Conservation (phyloP, 2,329 filamentous ascomycete genomes). For the Alternaria alternata region DNA sequence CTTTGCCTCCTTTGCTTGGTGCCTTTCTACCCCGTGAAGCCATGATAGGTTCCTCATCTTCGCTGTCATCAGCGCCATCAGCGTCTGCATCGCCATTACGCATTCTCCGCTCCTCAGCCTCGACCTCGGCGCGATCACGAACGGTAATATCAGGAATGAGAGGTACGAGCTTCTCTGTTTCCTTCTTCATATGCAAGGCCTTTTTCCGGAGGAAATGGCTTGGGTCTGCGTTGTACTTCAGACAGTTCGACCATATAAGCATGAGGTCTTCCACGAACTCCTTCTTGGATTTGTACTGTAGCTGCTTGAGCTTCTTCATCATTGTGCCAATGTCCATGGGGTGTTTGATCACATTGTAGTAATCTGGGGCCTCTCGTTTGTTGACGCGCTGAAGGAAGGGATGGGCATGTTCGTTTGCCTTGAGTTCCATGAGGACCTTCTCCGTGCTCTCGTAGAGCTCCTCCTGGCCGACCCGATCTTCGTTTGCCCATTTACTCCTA, state of each 20-base stretch:
- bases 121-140: slow-evolving; percentile 89
- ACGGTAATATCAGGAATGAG: slow-evolving; percentile 93
- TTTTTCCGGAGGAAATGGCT: slow-evolving; percentile 88
- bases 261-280: slow-evolving; percentile 95
- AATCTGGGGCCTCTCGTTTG: slow-evolving; percentile 96
- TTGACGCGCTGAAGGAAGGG: slow-evolving; percentile 94
- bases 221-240: slow-evolving; percentile 93
- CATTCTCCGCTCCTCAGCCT: slow-evolving; percentile 74
- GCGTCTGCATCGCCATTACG: slow-evolving; percentile 83
- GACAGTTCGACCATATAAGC: slow-evolving; percentile 95
- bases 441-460: slow-evolving; percentile 96
- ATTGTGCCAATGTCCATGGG: slow-evolving; percentile 98
- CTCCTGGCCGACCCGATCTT: slow-evolving; percentile 96
- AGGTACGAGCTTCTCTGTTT: slow-evolving; percentile 95
- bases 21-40: slow-evolving; percentile 92
- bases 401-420: slow-evolving; percentile 97
- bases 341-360: slow-evolving; percentile 91
- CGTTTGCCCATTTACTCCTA: slow-evolving; percentile 97
- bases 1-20: slow-evolving; percentile 77
- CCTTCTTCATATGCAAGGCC: slow-evolving; percentile 94
- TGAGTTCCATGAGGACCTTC: slow-evolving; percentile 95
- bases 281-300: slow-evolving; percentile 71
- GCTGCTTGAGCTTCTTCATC: slow-evolving; percentile 92
- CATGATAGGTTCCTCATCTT: slow-evolving; percentile 95
- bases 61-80: slow-evolving; percentile 87